phyloP scores from a whole-genome alignment of 1,284 basidiomycete species.

The Schizopora paradoxa region DNA sequence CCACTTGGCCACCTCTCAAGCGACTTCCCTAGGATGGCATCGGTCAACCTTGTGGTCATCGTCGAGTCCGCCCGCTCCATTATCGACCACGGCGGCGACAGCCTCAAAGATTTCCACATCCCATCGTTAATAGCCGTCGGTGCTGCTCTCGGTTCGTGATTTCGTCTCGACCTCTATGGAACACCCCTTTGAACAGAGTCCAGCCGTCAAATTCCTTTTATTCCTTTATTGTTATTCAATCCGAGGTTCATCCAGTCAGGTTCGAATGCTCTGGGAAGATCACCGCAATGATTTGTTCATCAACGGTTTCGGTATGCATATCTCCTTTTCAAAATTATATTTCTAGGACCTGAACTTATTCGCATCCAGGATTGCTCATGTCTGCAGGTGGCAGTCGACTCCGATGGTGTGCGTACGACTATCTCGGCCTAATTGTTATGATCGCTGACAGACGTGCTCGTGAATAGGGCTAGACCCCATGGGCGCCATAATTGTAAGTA shows the following conservation, averaged over 20 bases:
- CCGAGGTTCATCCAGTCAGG: conserved; percentile 80
- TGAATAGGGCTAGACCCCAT: conserved; percentile 68
- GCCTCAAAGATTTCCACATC: conserved; percentile 70
- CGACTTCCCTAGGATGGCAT: conserved; percentile 52
- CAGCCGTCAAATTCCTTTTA: conserved; percentile 79
- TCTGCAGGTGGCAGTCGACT: conserved; percentile 87
- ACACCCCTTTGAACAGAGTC: too few relatives aligned
- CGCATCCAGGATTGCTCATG: conserved; percentile 73
- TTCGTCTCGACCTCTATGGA: too few relatives aligned
- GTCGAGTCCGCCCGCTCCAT: conserved; percentile 79
- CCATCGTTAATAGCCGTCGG: conserved; percentile 80
- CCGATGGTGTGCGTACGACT: conserved; percentile 62
- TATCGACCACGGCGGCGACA: conserved; percentile 48
- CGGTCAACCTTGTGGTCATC: conserved; percentile 80
- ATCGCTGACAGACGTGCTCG: conserved; percentile 3
- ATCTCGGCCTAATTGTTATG: too few relatives aligned
- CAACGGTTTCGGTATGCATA: conserved; percentile 61
- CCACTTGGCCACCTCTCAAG: background rate
- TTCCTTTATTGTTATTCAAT: conserved; percentile 86
- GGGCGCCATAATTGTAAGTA: conserved; percentile 70
- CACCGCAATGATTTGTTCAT: conserved; percentile 89
- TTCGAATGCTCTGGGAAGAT: conserved; percentile 92
- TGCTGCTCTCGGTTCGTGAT: conserved; percentile 73
- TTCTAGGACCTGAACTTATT: conserved; percentile 23
- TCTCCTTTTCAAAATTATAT: conserved; percentile 4